Conservation (phyloP, 257 asterid species). For the Haberlea rhodopensis region DNA sequence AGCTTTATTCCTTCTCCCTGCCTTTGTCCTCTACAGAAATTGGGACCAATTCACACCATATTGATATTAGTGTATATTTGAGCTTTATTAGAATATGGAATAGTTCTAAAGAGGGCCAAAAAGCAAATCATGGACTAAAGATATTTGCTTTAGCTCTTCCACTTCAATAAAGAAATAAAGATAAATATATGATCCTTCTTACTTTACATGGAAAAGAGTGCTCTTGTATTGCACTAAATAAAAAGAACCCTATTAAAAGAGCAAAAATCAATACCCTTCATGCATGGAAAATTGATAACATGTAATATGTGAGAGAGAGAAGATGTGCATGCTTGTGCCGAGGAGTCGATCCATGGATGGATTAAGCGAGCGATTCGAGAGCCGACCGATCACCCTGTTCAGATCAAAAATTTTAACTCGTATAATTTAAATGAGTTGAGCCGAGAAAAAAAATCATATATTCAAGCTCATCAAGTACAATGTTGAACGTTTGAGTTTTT, state of each 20-base stretch:
- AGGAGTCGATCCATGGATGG: constrained; percentile 1
- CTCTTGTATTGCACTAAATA: constrained; percentile 40
- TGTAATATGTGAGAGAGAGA: not conserved
- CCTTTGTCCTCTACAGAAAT: constrained; percentile 34
- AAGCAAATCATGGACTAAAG: constrained; percentile 49
- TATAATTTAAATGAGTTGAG: too few species aligned
- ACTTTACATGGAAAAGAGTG: constrained; percentile 65
- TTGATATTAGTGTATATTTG: constrained; percentile 45
- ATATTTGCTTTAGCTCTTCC: constrained; percentile 69
- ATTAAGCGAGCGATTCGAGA: not conserved
- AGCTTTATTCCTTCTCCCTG: constrained; percentile 48
- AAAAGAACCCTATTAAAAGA: constrained; percentile 5
- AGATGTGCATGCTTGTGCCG: constrained; percentile 1
- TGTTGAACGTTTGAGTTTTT: not conserved
- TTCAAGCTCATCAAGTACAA: not conserved
- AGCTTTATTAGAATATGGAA: constrained; percentile 78
- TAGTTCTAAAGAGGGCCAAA: constrained; percentile 71
- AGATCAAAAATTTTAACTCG: too few species aligned
- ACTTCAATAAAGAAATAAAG: constrained; percentile 40
- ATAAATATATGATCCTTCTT: constrained; percentile 31
- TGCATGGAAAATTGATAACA: constrained; percentile 47
- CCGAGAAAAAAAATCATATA: too few species aligned
- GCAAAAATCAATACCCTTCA: constrained; percentile 29
- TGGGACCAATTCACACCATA: constrained; percentile 49
- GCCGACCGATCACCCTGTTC: not conserved